Base-by-base conservation (phyloP, 2,329 filamentous ascomycete genomes). In the Phyllosticta paracitricarpa region DNA sequence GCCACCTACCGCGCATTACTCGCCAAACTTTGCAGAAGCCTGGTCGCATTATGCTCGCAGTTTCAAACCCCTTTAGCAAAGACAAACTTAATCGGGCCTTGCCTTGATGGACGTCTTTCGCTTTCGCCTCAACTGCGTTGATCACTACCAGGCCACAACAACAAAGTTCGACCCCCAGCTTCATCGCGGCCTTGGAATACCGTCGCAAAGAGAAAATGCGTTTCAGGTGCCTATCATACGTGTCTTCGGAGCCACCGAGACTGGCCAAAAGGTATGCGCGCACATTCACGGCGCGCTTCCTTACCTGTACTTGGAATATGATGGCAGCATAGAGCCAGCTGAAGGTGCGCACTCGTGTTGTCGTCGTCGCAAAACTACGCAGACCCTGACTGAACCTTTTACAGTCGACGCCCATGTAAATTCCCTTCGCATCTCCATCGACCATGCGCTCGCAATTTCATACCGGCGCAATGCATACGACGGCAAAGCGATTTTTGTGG, bases 281-380 rank as follows among this genome's bases (percentile, higher is more conserved):
- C 94, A 99, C 77, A 85, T 99, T 61, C 94, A 97, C 74, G 94
- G 95, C 63, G 91, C 90, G 24, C 92, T 99, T 68, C 94, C 94
- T 1, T 99, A 99, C 71, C 78, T 97, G n/a, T 97, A 91, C 71
- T 80, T 99, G 61, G 88, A 93, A 72, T 96, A 96, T 72, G 79
- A 82, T 56, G 91, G 89, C 24, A 82, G 82, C 66, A 73, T 94
- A 63, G 80, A 80, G 51, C 78, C 81, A 9, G 82, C 88, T 64
- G 82, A 86, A 72, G 88, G 89, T 92, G 74, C 71, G 83, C 67
- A 56, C 58, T 52, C 25, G 22, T 30, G 57, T 25, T 24, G 10
- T 22, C 51, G 51, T 51, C 24, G 30, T 58, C 51, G 51, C 61
- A 58, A 22, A 22, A 55, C 66, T 67, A 67, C 61, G 61, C 67